phyloP scores from a whole-genome alignment of 805 yeast genomes.

The Saccharomyces paradoxus region DNA sequence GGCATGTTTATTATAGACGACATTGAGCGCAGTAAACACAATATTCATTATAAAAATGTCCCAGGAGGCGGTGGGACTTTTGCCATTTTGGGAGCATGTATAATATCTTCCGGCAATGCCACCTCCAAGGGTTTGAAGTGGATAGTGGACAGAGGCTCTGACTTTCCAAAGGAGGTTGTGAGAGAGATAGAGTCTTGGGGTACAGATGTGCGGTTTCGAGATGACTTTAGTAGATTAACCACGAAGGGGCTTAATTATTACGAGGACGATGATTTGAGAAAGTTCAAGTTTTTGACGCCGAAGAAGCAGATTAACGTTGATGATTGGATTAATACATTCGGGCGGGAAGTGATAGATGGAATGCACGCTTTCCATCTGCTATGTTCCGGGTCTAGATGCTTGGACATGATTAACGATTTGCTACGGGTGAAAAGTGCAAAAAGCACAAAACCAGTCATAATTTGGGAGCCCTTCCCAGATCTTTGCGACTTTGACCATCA shows the following conservation, averaged over 20 bases:
- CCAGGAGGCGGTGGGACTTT: conserved; percentile 90
- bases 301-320: conserved; percentile 49
- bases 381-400: conserved; percentile 60
- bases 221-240: conserved; percentile 47
- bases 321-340: conserved; percentile 34
- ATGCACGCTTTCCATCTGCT: conserved; percentile 55
- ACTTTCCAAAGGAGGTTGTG: conserved; percentile 51
- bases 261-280: conserved; percentile 51
- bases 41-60: conserved; percentile 37
- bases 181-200: conserved; percentile 49
- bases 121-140: conserved; percentile 43
- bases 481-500: conserved; percentile 50
- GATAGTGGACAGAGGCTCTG: conserved; percentile 72
- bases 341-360: conserved; percentile 31
- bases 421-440: not conserved
- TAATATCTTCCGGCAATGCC: conserved; percentile 36
- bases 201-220: conserved; percentile 50
- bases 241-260: conserved; percentile 79
- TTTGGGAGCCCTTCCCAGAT: conserved; percentile 87
- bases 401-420: conserved; percentile 37
- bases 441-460: conserved; percentile 23
- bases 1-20: conserved; percentile 92
- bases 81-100: conserved; percentile 66
- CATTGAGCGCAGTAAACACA: conserved; percentile 40
- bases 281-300: conserved; percentile 55